phyloP scores from a whole-genome alignment of 2,329 filamentous ascomycete genomes.

The Colletotrichum godetiae region DNA sequence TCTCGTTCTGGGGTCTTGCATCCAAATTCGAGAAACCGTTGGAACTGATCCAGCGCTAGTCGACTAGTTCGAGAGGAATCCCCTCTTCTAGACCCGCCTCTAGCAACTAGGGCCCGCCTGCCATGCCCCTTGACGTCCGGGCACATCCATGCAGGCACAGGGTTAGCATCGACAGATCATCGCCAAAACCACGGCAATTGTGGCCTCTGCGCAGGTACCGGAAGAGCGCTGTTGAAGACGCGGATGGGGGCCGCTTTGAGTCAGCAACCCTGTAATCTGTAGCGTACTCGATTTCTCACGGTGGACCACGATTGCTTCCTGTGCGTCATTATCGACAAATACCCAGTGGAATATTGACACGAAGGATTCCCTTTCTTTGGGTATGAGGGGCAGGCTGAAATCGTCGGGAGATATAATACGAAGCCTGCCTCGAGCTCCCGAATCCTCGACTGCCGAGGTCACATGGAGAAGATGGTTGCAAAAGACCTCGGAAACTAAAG shows the following conservation, averaged over 20 bases:
- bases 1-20: background rate
- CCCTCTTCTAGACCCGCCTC: constrained; percentile 2
- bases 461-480: background rate
- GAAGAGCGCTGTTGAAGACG: background rate
- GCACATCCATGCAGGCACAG: background rate
- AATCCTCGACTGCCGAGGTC: background rate
- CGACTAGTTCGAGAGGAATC: background rate
- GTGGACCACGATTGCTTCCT: background rate
- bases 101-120: constrained; percentile 4
- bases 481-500: constrained; percentile 11
- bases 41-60: background rate
- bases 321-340: constrained; percentile 20
- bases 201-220: background rate
- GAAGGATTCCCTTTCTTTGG: background rate
- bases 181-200: constrained; percentile 3
- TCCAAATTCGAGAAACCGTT: constrained; percentile 3
- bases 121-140: background rate
- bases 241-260: constrained; percentile 4
- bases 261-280: constrained; percentile 20
- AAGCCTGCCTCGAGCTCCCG: no score
- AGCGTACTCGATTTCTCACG: background rate
- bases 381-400: background rate
- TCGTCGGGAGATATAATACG: background rate
- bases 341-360: background rate
- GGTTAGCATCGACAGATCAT: constrained; percentile 9